Conservation (phyloP, 257 asterid species). For the Solanum megistacrolobum region DNA sequence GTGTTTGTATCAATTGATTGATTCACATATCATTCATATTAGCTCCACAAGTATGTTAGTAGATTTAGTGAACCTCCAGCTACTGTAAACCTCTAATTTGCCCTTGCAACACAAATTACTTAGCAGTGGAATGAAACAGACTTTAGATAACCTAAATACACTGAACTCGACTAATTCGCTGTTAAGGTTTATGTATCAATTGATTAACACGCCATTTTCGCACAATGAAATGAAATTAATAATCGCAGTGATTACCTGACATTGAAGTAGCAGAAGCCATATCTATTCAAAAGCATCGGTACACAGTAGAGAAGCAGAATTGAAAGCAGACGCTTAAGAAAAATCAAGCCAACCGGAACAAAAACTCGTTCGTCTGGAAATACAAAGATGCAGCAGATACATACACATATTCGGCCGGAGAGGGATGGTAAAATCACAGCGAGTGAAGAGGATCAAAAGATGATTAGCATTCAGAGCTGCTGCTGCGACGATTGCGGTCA, state of each 20-base stretch:
- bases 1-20: not conserved
- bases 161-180: not conserved
- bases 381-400: not conserved
- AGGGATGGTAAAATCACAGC: not conserved
- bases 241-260: conserved; percentile 36
- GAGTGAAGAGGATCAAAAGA: not conserved
- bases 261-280: conserved; percentile 70
- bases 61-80: not conserved
- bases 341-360: not conserved
- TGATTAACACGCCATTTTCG: not conserved
- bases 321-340: not conserved
- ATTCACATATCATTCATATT: not conserved
- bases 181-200: not conserved
- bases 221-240: not conserved
- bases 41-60: not conserved
- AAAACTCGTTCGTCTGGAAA: not conserved
- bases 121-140: not conserved
- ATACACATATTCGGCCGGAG: not conserved
- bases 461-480: not conserved
- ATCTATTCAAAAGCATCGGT: conserved; percentile 61
- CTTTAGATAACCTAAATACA: not conserved
- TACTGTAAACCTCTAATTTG: not conserved
- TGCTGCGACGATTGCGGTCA: not conserved
- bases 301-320: not conserved
- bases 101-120: not conserved